phyloP scores from a whole-genome alignment of 2,329 filamentous ascomycete genomes.

The Aureobasidium mangrovei region DNA sequence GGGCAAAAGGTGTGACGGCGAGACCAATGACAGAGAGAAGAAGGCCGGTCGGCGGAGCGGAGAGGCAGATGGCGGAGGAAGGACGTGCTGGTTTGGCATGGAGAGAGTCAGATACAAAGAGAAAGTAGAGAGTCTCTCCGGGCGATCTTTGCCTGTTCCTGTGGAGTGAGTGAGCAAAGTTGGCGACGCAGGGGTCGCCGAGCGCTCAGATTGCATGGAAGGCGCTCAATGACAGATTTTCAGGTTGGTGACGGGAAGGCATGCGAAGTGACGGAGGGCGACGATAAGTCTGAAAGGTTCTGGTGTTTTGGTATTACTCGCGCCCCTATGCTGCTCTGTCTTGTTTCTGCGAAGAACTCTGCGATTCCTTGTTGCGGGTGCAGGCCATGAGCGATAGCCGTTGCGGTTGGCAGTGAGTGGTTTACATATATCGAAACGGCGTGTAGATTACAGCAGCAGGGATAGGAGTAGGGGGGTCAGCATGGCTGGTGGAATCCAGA shows the following conservation, averaged over 20 bases:
- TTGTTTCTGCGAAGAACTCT: too few species aligned
- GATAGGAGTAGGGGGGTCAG: not conserved
- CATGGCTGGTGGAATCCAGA: slow-evolving; percentile 5
- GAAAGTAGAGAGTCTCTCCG: not conserved
- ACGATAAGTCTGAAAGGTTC: too few species aligned
- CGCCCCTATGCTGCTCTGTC: too few species aligned
- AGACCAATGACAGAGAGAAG: not conserved
- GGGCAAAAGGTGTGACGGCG: not conserved
- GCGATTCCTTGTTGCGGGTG: not conserved
- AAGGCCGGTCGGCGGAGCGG: not conserved
- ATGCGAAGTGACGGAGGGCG: not conserved
- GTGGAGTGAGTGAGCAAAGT: not conserved
- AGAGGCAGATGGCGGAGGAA: not conserved
- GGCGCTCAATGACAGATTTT: not conserved
- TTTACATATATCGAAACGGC: not conserved
- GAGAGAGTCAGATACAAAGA: not conserved
- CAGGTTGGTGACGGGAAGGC: slow-evolving; percentile 2
- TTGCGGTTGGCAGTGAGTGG: not conserved
- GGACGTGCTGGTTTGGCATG: too few species aligned
- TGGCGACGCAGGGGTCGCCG: slow-evolving; percentile 1
- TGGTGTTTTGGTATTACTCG: too few species aligned
- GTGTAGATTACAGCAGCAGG: not conserved
- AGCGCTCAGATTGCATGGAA: slow-evolving; percentile 3
- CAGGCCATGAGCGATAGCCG: not conserved
- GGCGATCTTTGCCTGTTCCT: slow-evolving; percentile 13